Evolutionary conservation across 1,139 yeast species (phyloP), one percentile per base, ranked within the genome.

Genomic region (Sugiyamaella neomexicana): DNA sequence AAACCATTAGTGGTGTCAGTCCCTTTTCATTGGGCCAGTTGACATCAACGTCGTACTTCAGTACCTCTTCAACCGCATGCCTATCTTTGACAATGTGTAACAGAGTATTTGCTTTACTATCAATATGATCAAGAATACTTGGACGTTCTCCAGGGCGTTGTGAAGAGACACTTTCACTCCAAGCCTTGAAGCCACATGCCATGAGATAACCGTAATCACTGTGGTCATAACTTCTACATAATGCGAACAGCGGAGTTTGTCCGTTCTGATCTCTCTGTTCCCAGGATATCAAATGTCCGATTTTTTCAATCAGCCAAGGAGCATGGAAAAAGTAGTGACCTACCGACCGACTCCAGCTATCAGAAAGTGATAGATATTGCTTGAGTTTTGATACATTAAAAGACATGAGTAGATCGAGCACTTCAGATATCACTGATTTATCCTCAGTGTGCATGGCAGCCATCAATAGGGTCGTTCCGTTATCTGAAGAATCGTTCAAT

Each of bases 221-320:
- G 62, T 88, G 93, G 66, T 91, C 97, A 69, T 91, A 91, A 59
- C 93, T 83, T 49, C 97, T 74, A 61, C 89, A 82, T 4, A 89
- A 69, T 5, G 89, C 80, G 68, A 87, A 83, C 12, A 91, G 71
- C 0, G 98, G 96, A 0, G 98, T 89, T 60, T 88, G 89, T 0
- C 85, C 83, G 58, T 80, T 82, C 16, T 64, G 59, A 64, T 93
- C 98, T 52, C 78, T 78, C n/a, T 72, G 66, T 32, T 75, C 79
- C 98, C 97, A 93, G 62, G 86, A 76, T 5, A 89, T 75, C 46
- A 73, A 76, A 5, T 68, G 67, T 0, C 96, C 95, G 17, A 89
- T 69, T 36, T 65, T 66, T 0, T 77, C 71, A 17, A 90, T 78
- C 1, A 86, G 65, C 13, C 75, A 71, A 34, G 79, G 73, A 50